These are phyloP conservation scores for Ilyonectria sp. DNA, from an alignment of 2,329 filamentous ascomycete genomes.

Conservation along the genomic window DNA sequence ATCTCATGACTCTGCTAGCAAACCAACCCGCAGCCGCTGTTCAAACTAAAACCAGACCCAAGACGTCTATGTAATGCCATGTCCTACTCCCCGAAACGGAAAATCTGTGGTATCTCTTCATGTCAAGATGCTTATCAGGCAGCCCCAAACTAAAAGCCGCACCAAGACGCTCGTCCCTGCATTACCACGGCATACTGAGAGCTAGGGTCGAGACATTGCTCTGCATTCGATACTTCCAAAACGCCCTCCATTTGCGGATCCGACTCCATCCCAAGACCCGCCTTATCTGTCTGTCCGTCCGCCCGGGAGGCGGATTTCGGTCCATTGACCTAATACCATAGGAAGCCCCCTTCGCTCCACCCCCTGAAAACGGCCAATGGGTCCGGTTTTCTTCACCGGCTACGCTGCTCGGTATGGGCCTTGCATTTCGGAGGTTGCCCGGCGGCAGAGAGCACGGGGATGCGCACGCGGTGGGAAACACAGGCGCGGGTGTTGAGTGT, in stretches of 20 bases:
- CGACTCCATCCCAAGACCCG: conserved; percentile 20
- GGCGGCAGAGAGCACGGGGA: conserved; percentile 17
- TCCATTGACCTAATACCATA: conserved; percentile 7
- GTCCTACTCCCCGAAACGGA: conserved; percentile 4
- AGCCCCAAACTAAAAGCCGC: not conserved
- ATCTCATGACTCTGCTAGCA: not conserved
- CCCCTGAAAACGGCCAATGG: conserved; percentile 3
- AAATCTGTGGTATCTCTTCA: not conserved
- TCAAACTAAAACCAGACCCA: not conserved
- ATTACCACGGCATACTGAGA: conserved; percentile 8
- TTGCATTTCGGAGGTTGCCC: conserved; percentile 30
- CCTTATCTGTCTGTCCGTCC: conserved; percentile 23
- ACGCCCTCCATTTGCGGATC: conserved; percentile 14
- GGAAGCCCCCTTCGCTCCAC: conserved; percentile 27
- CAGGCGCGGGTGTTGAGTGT: conserved; percentile 2
- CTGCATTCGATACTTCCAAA: conserved; percentile 11
- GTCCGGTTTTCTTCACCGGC: conserved; percentile 23
- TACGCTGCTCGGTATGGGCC: conserved; percentile 25
- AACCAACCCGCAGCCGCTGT: not conserved
- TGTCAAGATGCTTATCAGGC: not conserved
- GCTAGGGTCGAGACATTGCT: conserved; percentile 1
- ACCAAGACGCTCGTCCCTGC: not conserved
- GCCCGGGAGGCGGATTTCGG: conserved; percentile 8
- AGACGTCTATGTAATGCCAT: conserved; percentile 12
- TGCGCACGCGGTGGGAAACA: conserved; percentile 4